Evolutionary conservation across 139 green algal species (phyloP), one percentile per base, ranked within the genome.

Genomic region (Coccomyxa sp.): DNA sequence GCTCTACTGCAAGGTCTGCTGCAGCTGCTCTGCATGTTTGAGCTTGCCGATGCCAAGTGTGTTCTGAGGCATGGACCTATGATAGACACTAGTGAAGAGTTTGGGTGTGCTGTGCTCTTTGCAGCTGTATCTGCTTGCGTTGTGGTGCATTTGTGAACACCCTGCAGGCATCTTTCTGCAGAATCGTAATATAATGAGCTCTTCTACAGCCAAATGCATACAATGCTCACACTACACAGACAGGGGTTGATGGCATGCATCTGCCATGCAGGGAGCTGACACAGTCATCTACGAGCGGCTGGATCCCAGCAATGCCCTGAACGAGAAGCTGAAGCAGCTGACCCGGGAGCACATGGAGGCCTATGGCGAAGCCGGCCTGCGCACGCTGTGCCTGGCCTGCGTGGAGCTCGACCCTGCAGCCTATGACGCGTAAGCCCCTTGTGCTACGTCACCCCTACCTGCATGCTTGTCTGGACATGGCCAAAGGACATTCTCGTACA

Each of bases 351-450:
- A 91, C 77, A 84, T 97, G 87, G 91, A 94, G 84, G 88, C 94
- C 76, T 98, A 91, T 76, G 94, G 92, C 37, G 80, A 77, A 0
- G 89, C 90, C 7, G 94, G 94, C 22, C 85, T 98, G 80, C 90
- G 94, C 76, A 98, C 94, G 12, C 87, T 98, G 70, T 95, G 91
- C 85, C 82, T 95, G 10, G 76, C 88, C 41, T 93, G 91, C 75
- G 69, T 79, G 36, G 82, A 92, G 76, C 84, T 93, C 33, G 80
- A 86, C 76, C 58, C 44, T 16, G 70, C 41, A 39, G 73, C 36
- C 7, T 83, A 83, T 38, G 73, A 83, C 40, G 58, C 9, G 79
- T 79, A 22, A 39, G 79, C 58, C 35, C 27, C 64, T 71, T 12
- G 44, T n/a, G n/a, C n/a, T n/a, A n/a, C n/a, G n/a, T n/a, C n/a